Conservation (phyloP, 345 rosid genomes). For the Lepidium aucheri region DNA sequence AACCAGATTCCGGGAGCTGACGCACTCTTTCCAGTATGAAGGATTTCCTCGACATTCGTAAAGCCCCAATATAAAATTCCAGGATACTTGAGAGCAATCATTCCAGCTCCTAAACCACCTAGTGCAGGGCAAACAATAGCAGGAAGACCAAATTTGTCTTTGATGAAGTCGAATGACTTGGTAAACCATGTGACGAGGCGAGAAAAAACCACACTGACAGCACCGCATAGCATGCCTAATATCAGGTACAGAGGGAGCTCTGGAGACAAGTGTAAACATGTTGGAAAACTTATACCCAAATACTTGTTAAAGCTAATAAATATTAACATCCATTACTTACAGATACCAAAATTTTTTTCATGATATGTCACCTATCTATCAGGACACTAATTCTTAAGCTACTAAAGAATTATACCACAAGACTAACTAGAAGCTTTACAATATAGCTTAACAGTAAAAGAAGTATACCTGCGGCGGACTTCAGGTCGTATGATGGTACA, state of each 20-base stretch:
- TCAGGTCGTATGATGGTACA: conserved; percentile 86
- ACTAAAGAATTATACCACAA: not conserved
- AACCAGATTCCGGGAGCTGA: conserved; percentile 98
- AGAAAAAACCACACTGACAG: conserved; percentile 80
- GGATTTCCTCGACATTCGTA: conserved; percentile 94
- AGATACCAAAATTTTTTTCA: not conserved
- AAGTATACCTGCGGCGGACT: conserved; percentile 86
- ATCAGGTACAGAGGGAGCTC: conserved; percentile 93
- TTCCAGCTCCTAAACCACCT: conserved; percentile 96
- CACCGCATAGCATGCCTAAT: conserved; percentile 96
- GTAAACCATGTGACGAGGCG: conserved; percentile 88
- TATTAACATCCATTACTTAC: not conserved
- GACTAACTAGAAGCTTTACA: not conserved
- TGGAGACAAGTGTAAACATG: conserved; percentile 31
- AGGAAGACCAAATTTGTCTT: conserved; percentile 77
- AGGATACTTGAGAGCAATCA: conserved; percentile 94
- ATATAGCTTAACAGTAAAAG: not conserved
- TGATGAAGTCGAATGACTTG: conserved; percentile 61
- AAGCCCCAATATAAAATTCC: conserved; percentile 98
- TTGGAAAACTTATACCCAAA: not conserved
- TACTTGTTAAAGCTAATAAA: not conserved
- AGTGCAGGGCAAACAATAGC: conserved; percentile 91
- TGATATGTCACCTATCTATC: not conserved
- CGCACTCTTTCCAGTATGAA: conserved; percentile 93
- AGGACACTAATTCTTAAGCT: not conserved